Conservation (phyloP, 257 asterid genomes). For the Nicotiana paniculata region DNA sequence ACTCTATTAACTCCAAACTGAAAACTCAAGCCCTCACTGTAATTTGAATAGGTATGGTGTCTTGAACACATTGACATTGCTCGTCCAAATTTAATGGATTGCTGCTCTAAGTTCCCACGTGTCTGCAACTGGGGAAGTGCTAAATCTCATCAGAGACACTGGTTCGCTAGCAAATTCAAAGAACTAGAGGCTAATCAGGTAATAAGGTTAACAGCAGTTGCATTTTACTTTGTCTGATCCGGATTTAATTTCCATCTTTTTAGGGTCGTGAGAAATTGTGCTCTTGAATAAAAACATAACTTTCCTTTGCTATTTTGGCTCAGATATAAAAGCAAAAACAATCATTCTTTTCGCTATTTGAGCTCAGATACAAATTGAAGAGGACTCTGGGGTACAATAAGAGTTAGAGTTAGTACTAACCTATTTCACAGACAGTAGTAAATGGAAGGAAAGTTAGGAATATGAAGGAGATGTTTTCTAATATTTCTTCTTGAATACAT, state of each 20-base stretch:
- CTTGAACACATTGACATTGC: conserved; percentile 18
- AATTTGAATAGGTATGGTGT: conserved; percentile 21
- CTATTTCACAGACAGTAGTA: neutral
- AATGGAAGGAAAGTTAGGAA: neutral
- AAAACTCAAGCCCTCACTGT: neutral
- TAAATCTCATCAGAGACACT: conserved; percentile 9
- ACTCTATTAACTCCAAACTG: conserved; percentile 3
- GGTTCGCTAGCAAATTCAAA: conserved; percentile 13
- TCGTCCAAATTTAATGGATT: conserved; percentile 10
- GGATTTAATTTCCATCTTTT: neutral
- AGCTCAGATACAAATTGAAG: too few relatives aligned
- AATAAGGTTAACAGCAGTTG: neutral
- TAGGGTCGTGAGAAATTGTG: neutral
- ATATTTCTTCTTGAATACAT: neutral
- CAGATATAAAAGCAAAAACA: neutral
- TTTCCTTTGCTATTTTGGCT: neutral
- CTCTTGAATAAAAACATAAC: neutral
- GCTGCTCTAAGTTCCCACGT: conserved; percentile 11
- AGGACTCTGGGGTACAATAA: too few relatives aligned
- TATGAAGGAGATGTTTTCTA: neutral
- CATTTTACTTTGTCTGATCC: neutral
- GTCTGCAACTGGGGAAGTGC: conserved; percentile 22
- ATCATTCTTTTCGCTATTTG: neutral
- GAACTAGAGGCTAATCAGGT: conserved; percentile 21
- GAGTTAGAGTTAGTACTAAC: neutral